Base-by-base conservation (phyloP, 208 protist species). In the Acanthamoeba sp. region DNA sequence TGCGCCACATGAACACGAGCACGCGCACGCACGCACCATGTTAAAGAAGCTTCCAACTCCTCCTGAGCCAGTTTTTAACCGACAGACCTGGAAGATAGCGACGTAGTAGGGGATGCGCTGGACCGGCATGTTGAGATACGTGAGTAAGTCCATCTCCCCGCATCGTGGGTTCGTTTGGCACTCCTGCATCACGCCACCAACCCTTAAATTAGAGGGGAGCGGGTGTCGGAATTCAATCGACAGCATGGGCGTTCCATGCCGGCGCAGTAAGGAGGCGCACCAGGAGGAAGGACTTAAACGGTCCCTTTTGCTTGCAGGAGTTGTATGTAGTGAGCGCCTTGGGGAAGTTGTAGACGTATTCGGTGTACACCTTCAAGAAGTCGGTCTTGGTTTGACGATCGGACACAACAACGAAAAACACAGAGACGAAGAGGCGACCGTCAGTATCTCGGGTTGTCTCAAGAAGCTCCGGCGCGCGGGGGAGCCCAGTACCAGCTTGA, bases 281-380 rank as follows among this genome's bases (percentile, higher is more conserved):
- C 2, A 95, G 93, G 4, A 97, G 32, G 20, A 97, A 89, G 22
- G 62, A 27, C 3, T 87, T 94, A 32, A 97, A 97, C 29, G 91
- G 89, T 18, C 36, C 62, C 32, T 96, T 97, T 29, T 96, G 66
- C 27, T 64, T 92, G 59, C 91, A 95, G 10, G 95, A 94, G 12
- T 48, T 95, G 12, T 97, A 90, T 18, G 95, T 93, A 57, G 80
- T 52, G 52, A 97, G 66, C 1, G 95, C 64, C 12, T 95, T 96
- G 18, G 93, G 91, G 9, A 96, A 97, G 40, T 97, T 97, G 52
- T 97, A 95, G 9, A 97, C 96, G 52, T 97, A 97, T 20, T 94
- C 69, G 5, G 96, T 97, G 38, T 97, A 97, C 2, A 97, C 95
- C 40, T 97, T 97, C n/a, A 97, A 52, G n/a, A 97, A 97, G 0